These are phyloP conservation scores for Mycosphaerella sp. DNA, from an alignment of 2,329 filamentous ascomycete species.

Conservation along the genomic window DNA sequence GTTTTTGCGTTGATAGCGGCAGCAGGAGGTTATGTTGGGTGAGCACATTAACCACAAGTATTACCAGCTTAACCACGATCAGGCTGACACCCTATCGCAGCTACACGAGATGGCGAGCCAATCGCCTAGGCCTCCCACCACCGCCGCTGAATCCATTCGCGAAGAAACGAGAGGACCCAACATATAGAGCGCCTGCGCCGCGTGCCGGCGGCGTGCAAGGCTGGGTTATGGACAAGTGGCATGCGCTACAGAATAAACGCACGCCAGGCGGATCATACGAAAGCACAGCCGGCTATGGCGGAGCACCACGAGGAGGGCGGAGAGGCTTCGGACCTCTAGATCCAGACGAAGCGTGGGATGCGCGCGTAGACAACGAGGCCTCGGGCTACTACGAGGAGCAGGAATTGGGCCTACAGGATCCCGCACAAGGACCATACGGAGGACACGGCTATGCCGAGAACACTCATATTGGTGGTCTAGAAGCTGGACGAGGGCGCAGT, in stretches of 20 bases:
- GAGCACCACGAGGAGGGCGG: constrained; percentile 19
- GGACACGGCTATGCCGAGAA: constrained; percentile 35
- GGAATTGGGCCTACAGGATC: constrained; percentile 56
- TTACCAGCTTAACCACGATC: neutral
- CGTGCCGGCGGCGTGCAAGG: constrained; percentile 58
- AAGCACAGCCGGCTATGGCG: constrained; percentile 30
- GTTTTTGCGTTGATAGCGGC: constrained; percentile 54
- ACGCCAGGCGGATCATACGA: constrained; percentile 51
- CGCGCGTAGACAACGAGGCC: constrained; percentile 67
- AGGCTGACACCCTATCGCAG: constrained; percentile 18
- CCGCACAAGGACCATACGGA: constrained; percentile 37
- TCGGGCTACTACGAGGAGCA: constrained; percentile 69
- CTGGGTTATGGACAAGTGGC: constrained; percentile 65
- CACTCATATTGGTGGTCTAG: constrained; percentile 27
- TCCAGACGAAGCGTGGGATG: constrained; percentile 81
- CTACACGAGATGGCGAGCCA: constrained; percentile 66
- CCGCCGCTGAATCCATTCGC: constrained; percentile 67
- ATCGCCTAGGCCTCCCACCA: constrained; percentile 62
- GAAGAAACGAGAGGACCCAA: constrained; percentile 22
- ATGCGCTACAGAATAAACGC: constrained; percentile 58
- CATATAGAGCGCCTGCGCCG: constrained; percentile 47
- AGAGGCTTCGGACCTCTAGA: constrained; percentile 63
- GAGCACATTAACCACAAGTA: constrained; percentile 6
- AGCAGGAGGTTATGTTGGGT: constrained; percentile 58
- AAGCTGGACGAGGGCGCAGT: constrained; percentile 41